Conservation (phyloP, 805 yeast species). For the Starmera amethionina region DNA sequence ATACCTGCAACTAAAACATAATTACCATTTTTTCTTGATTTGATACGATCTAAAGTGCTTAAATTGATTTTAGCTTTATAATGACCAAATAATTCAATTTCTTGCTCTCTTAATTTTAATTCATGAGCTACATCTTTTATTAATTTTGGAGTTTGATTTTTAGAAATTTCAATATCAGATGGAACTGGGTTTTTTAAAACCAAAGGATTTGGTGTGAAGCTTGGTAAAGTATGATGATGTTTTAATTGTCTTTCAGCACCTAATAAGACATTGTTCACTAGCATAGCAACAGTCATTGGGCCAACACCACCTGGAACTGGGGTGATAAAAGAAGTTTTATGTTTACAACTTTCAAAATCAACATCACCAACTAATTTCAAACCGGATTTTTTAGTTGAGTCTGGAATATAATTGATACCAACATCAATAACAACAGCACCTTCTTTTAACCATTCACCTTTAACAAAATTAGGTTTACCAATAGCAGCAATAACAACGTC, state of each 20-base stretch:
- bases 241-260: conserved; percentile 47
- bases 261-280: conserved; percentile 58
- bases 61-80: conserved; percentile 70
- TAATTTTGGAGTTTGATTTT: conserved; percentile 64
- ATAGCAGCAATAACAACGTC: conserved; percentile 75
- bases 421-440: conserved; percentile 72
- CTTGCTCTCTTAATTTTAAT: conserved; percentile 56
- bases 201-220: conserved; percentile 44
- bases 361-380: conserved; percentile 71
- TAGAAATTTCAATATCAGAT: conserved; percentile 69
- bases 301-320: conserved; percentile 93
- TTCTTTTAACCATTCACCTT: conserved; percentile 65
- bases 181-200: conserved; percentile 61
- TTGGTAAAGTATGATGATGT: conserved; percentile 15
- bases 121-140: conserved; percentile 61
- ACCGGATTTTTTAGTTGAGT: conserved; percentile 57
- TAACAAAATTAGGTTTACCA: conserved; percentile 60
- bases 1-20: conserved; percentile 75
- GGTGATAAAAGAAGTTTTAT: conserved; percentile 56
- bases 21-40: conserved; percentile 53
- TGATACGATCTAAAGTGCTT: conserved; percentile 51
- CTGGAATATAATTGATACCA: conserved; percentile 70
- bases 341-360: conserved; percentile 46
- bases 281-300: conserved; percentile 85
- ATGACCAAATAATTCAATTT: conserved; percentile 66